phyloP scores from a whole-genome alignment of 768 basidiomycete species.

The Russula virescens region DNA sequence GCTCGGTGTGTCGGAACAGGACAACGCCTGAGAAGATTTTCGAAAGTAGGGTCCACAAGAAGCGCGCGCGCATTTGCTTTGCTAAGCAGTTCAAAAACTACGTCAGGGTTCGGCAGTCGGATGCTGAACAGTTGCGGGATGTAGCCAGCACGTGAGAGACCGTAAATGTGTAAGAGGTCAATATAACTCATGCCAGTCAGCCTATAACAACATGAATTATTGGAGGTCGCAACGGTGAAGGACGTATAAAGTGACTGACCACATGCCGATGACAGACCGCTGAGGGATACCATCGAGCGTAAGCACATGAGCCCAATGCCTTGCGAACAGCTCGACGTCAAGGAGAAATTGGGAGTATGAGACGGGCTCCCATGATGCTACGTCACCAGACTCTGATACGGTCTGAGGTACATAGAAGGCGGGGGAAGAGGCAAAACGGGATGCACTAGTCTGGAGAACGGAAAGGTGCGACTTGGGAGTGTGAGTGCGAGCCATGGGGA shows the following conservation, averaged over 20 bases:
- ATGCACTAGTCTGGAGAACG: conserved; percentile 52
- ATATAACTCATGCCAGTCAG: conserved; percentile 64
- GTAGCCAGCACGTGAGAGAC: conserved; percentile 69
- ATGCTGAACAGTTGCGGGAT: conserved; percentile 74
- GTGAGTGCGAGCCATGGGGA: conserved; percentile 11
- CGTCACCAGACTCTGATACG: conserved; percentile 38
- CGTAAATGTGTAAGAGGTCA: conserved; percentile 70
- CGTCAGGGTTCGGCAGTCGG: conserved; percentile 64
- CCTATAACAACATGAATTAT: conserved; percentile 37
- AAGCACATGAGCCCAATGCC: conserved; percentile 55
- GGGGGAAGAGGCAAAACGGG: conserved; percentile 42
- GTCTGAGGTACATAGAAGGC: conserved; percentile 56
- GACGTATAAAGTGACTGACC: conserved; percentile 40
- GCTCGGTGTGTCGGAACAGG: conserved; percentile 45
- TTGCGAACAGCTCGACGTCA: conserved; percentile 62
- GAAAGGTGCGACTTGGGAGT: conserved; percentile 48
- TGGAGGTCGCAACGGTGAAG: background rate
- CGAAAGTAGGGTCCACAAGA: conserved; percentile 57
- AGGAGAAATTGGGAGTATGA: conserved; percentile 57
- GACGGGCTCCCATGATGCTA: conserved; percentile 53
- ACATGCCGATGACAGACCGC: conserved; percentile 63
- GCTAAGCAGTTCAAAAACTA: conserved; percentile 64
- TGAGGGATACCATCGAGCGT: conserved; percentile 40
- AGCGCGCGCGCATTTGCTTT: conserved; percentile 58
- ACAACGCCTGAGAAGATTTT: conserved; percentile 38